phyloP scores from a whole-genome alignment of 495 filamentous ascomycete genomes.

The Tricharina praecox region DNA sequence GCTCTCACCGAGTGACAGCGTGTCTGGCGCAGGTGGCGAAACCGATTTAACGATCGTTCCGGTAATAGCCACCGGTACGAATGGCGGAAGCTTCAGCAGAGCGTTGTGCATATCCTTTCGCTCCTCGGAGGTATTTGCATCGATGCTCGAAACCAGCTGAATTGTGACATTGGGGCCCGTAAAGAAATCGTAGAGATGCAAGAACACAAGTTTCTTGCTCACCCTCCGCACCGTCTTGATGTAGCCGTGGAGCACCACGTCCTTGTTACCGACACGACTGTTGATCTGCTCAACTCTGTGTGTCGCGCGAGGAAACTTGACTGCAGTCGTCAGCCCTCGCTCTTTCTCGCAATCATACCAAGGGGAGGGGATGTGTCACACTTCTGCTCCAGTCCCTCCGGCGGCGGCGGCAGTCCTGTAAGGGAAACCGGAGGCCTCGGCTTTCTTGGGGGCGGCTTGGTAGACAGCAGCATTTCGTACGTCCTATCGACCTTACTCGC shows the following conservation, averaged over 20 bases:
- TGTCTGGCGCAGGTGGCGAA: slow-evolving; percentile 6
- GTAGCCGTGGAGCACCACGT: slow-evolving; percentile 53
- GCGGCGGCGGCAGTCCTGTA: neutral
- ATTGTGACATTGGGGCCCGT: slow-evolving; percentile 8
- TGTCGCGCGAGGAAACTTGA: slow-evolving; percentile 37
- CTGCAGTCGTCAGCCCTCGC: too few species aligned
- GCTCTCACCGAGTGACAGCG: neutral
- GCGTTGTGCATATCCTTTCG: slow-evolving; percentile 9
- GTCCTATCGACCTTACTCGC: neutral
- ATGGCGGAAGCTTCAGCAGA: slow-evolving; percentile 12
- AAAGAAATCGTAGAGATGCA: slow-evolving; percentile 18
- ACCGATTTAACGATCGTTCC: slow-evolving; percentile 10
- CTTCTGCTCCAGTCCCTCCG: neutral
- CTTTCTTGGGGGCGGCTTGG: neutral
- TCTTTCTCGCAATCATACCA: neutral
- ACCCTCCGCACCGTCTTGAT: slow-evolving; percentile 27
- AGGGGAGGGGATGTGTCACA: neutral
- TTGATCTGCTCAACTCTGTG: slow-evolving; percentile 34
- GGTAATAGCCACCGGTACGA: slow-evolving; percentile 16
- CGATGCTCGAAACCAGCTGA: slow-evolving; percentile 17
- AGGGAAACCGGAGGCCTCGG: neutral
- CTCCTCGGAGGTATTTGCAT: slow-evolving; percentile 6
- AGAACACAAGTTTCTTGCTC: slow-evolving; percentile 5
- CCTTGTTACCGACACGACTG: slow-evolving; percentile 23
- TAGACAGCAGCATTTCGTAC: neutral